Evolutionary conservation across 306 rosid genomes (phyloP), one percentile per base, ranked within the genome.

Genomic region (Trifolium repens): DNA sequence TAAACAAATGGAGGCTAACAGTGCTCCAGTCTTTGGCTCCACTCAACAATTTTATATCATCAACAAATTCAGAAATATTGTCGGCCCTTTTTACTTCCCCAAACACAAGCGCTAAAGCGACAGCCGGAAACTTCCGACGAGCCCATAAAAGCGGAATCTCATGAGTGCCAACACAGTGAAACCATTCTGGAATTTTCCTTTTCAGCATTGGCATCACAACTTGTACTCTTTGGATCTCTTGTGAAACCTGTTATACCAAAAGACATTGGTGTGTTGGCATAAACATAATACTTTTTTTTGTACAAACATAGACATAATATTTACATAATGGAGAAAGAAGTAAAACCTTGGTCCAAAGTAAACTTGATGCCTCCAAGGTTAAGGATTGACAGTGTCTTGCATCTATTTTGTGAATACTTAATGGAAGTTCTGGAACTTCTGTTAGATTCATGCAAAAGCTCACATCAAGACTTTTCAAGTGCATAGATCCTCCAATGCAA

Each of bases 141-240:
- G 63, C 59, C 70, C 70, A 59, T 0, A 77, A 77, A 27, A 37
- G 68, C 4, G 74, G 50, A 15, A 32, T 44, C 3, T 34, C 76
- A 46, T 49, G 54, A 1, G 40, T 37, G 40, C 8, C 24, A 22
- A 22, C 9, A 3, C 9, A n/a, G 32, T 69, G 19, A 59, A 77
- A 69, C 70, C 53, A 46, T 8, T 59, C 9, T 40, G 80, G 74
- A 67, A 76, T 66, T 11, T 40, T 34, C 19, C 24, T 69, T 57
- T 55, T 19, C 9, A 4, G 74, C 80, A 55, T 67, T 1, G 66
- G 74, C 75, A 67, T 68, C 37, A 68, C 69, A 68, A 77, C 42
- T 43, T 67, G 37, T 8, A 55, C 32, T 57, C 59, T 14, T 15
- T 11, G 22, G 11, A 16, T 67, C 12, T 40, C 58, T 10, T 32